Base-by-base conservation (phyloP, 208 protist species). In the Endotrypanum monterogeii region DNA sequence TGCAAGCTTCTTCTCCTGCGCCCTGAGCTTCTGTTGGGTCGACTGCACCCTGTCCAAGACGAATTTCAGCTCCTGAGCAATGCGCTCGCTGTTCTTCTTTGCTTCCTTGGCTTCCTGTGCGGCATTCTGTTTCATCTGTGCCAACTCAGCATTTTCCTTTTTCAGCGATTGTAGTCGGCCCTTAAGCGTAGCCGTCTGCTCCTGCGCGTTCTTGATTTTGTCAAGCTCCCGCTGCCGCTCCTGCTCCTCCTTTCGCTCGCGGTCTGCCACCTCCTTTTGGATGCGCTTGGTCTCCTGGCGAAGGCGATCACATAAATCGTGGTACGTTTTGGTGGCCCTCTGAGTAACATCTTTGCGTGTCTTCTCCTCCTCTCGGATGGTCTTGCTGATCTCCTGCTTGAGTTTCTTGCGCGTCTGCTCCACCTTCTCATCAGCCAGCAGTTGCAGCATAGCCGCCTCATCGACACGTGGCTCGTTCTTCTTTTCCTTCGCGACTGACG, bases 291-390 rank as follows among this genome's bases (percentile, higher is more conserved):
- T 89, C 44, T 97, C 93, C 56, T 84, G 78, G 48, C 83, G 86
- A 23, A 91, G 79, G 18, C 88, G 87, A 32, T 97, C 90, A 32
- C 65, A 67, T 35, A 94, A 71, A 61, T 97, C 89, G 69, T 95
- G 89, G 78, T 88, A 92, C 0, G 80, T 78, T 67, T 93, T 94
- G 37, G 58, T 83, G n/a, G 76, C 72, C 12, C 82, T 73, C 74
- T 95, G 90, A 8, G 62, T 65, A n/a, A 91, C 56, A 30, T 95
- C 91, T 75, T 95, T 97, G n/a, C 93, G 90, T 5, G 84, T 90
- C 78, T 87, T 88, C 41, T 97, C 93, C 71, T 95, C 90, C 25
- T 97, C 93, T 23, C 89, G 89, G 44, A 93, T 82, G 6, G 85
- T 83, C 76, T 93, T 93, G 72, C 65, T 80, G 48, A 97, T 89